Evolutionary conservation across 352 stramenopile species (phyloP).

Genomic region (Phytophthora agathidicida): DNA sequence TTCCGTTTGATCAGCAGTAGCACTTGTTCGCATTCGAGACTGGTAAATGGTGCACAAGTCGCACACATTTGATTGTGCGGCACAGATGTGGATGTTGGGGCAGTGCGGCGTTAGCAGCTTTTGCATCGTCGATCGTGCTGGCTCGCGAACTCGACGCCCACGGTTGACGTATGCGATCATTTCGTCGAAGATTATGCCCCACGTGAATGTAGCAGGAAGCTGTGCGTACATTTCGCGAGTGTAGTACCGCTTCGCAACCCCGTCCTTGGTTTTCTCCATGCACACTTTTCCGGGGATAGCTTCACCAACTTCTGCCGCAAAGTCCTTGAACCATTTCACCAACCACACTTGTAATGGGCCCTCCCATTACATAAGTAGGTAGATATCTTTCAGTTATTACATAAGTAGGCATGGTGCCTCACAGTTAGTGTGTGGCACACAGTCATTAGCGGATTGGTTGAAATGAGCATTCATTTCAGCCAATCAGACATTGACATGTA

Average conservation of each 20-base stretch:
- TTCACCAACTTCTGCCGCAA: conserved; percentile 9
- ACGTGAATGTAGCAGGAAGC: conserved; percentile 19
- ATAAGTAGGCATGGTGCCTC: no score
- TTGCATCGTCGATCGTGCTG: conserved; percentile 4
- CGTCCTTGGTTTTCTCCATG: conserved; percentile 2
- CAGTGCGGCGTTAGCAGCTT: conserved; percentile 9
- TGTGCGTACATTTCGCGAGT: conserved; percentile 5
- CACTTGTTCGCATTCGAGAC: background rate
- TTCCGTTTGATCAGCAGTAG: conserved; percentile 14
- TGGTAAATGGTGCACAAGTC: conserved; percentile 13
- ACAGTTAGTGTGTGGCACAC: no score
- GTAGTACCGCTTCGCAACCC: conserved; percentile 3
- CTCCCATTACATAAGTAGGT: no score
- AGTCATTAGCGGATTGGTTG: no score
- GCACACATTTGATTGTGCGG: conserved; percentile 12
- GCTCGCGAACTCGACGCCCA: background rate
- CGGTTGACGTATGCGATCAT: conserved; percentile 17
- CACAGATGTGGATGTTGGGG: conserved; percentile 8
- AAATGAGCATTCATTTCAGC: no score
- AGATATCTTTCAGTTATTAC: no score
- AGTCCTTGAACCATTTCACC: conserved; percentile 6
- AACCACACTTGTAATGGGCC: no score
- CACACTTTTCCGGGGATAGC: conserved; percentile 4
- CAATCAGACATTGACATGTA: no score
- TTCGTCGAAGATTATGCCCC: conserved; percentile 12